These are phyloP conservation scores for Dothideomycetes sp. DNA, from an alignment of 2,329 filamentous ascomycete genomes.

Conservation along the genomic window DNA sequence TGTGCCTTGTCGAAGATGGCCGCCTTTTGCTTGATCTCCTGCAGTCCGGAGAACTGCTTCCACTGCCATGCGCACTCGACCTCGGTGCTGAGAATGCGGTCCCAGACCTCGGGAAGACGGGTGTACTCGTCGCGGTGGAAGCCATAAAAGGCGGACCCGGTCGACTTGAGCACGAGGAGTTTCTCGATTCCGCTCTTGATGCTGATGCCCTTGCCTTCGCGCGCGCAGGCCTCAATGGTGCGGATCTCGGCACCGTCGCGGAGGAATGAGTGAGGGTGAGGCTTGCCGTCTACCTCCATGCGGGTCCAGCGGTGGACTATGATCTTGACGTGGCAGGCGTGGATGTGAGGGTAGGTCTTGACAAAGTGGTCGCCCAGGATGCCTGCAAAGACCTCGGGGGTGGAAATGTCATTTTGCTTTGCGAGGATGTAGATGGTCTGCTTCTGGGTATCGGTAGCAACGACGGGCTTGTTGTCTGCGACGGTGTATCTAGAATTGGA, in stretches of 20 bases:
- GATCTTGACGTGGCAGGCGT: constrained; percentile 69
- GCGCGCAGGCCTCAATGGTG: constrained; percentile 63
- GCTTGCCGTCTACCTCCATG: constrained; percentile 74
- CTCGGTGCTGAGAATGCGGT: constrained; percentile 89
- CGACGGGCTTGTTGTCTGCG: constrained; percentile 89
- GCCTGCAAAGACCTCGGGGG: constrained; percentile 83
- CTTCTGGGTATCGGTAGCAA: constrained; percentile 96
- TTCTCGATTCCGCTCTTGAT: constrained; percentile 70
- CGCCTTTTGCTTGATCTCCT: constrained; percentile 54
- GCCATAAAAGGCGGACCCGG: constrained; percentile 88
- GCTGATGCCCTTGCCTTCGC: constrained; percentile 56
- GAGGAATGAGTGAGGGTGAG: constrained; percentile 90
- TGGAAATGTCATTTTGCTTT: constrained; percentile 83
- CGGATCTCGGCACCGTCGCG: constrained; percentile 83
- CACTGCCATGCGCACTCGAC: constrained; percentile 83
- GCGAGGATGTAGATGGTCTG: constrained; percentile 85
- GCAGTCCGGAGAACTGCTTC: constrained; percentile 56
- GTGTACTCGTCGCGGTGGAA: constrained; percentile 93
- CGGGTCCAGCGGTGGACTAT: constrained; percentile 85
- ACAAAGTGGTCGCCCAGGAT: constrained; percentile 83
- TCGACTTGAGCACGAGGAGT: constrained; percentile 88
- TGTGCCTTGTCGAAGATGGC: constrained; percentile 70
- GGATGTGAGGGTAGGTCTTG: constrained; percentile 78
- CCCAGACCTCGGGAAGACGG: constrained; percentile 80
- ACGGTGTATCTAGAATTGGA: constrained; percentile 60